These are phyloP conservation scores for Fragilariopsis cylindrus DNA, from an alignment of 108 stramenopile species.

Conservation along the genomic window DNA sequence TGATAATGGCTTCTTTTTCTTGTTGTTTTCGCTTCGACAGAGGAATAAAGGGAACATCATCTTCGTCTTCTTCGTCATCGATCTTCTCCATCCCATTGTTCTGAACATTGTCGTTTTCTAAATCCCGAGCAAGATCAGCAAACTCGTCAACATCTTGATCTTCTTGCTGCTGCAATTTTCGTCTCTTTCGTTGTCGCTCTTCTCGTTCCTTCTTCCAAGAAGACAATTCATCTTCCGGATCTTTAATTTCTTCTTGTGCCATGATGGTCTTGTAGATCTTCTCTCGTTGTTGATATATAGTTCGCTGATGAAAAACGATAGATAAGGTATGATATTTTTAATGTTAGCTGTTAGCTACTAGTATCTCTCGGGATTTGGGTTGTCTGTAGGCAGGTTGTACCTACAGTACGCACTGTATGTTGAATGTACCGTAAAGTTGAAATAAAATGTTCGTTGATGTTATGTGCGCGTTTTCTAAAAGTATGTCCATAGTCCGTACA, in stretches of 20 bases:
- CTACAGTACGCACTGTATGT: too few relatives aligned
- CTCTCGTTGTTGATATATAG: too few relatives aligned
- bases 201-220: conserved; percentile 42
- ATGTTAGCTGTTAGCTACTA: too few relatives aligned
- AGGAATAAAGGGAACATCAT: conserved; percentile 23
- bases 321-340: too few relatives aligned
- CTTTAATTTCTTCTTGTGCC: conserved; percentile 6
- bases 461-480: too few relatives aligned
- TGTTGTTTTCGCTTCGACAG: conserved; percentile 25
- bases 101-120: not conserved
- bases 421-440: too few relatives aligned
- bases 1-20: conserved; percentile 20
- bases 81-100: not conserved
- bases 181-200: conserved; percentile 16
- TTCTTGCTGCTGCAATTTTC: conserved; percentile 10
- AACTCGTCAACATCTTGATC: conserved; percentile 23
- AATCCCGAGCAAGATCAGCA: not conserved
- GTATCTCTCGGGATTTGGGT: too few relatives aligned
- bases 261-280: not conserved
- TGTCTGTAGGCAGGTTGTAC: too few relatives aligned
- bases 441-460: too few relatives aligned
- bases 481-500: too few relatives aligned
- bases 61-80: conserved; percentile 4
- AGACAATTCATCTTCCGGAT: conserved; percentile 15
- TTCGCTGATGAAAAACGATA: too few relatives aligned